These are phyloP conservation scores for Talaromyces nanjingensis DNA, from an alignment of 495 filamentous ascomycete genomes.

Conservation along the genomic window DNA sequence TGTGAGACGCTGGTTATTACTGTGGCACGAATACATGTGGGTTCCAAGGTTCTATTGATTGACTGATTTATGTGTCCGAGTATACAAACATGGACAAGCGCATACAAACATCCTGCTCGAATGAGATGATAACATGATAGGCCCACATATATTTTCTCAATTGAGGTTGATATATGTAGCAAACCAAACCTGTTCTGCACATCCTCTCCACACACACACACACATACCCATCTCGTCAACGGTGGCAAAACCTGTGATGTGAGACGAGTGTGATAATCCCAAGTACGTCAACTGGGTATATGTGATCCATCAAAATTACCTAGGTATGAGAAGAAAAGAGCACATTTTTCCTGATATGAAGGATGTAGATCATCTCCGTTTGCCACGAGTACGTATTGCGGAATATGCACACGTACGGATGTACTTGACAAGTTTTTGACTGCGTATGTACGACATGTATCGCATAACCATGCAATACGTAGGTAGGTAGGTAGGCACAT, in stretches of 20 bases:
- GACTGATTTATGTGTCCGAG: background rate
- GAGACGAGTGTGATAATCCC: background rate
- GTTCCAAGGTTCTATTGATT: background rate
- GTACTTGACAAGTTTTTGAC: background rate
- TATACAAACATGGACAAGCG: background rate
- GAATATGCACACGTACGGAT: background rate
- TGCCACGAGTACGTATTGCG: background rate
- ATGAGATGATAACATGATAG: too few relatives aligned
- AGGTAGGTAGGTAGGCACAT: too few relatives aligned
- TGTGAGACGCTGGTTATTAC: background rate
- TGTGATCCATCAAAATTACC: background rate
- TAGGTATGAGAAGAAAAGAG: background rate
- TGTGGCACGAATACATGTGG: background rate
- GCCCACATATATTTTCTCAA: too few relatives aligned
- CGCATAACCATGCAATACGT: background rate
- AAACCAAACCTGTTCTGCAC: background rate
- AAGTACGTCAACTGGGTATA: too few relatives aligned
- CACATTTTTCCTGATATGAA: background rate
- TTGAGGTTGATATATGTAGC: too few relatives aligned
- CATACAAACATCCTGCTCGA: too few relatives aligned
- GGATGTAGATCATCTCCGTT: background rate
- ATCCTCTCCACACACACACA: background rate
- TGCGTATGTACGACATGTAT: background rate
- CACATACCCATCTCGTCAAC: background rate
- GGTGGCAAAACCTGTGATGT: background rate